phyloP scores from a whole-genome alignment of 2,329 filamentous ascomycete genomes.

The Phyllosticta paracitricarpa region DNA sequence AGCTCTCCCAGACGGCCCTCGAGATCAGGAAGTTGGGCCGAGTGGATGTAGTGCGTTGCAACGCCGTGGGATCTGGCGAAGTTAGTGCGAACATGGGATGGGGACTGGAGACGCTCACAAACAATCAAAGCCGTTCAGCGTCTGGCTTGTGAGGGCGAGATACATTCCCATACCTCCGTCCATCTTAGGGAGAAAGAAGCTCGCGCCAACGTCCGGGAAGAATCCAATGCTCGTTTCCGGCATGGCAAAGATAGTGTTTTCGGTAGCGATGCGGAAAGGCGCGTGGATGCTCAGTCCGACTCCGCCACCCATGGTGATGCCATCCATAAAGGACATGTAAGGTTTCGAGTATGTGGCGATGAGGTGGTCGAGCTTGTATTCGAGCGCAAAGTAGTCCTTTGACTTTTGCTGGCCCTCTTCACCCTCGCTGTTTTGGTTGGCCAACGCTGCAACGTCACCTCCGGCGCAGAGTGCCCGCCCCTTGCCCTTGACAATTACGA shows the following conservation, averaged over 20 bases:
- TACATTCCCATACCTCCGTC: constrained; percentile 83
- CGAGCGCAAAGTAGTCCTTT: constrained; percentile 77
- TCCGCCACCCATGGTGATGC: constrained; percentile 96
- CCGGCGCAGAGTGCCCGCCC: constrained; percentile 87
- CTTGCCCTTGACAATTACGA: constrained; percentile 83
- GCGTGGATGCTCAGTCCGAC: constrained; percentile 92
- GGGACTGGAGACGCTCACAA: constrained; percentile 36
- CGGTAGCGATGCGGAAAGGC: constrained; percentile 91
- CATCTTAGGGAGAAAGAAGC: constrained; percentile 89
- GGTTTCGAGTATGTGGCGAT: constrained; percentile 92
- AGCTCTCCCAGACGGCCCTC: constrained; percentile 83
- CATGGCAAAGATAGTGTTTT: constrained; percentile 95
- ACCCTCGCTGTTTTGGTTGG: constrained; percentile 59
- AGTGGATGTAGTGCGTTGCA: constrained; percentile 94
- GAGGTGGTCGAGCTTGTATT: constrained; percentile 93
- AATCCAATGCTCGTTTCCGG: constrained; percentile 97
- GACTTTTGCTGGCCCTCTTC: constrained; percentile 63
- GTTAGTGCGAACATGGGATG: not conserved
- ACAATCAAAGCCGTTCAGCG: constrained; percentile 69
- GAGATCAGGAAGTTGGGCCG: constrained; percentile 69
- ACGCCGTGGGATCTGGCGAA: constrained; percentile 60
- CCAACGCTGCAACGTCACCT: constrained; percentile 77
- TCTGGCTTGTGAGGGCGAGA: constrained; percentile 81
- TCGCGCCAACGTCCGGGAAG: constrained; percentile 95
- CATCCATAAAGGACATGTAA: constrained; percentile 92